Evolutionary conservation across 768 basidiomycete species (phyloP).

Genomic region (Rhizopogon sp.): DNA sequence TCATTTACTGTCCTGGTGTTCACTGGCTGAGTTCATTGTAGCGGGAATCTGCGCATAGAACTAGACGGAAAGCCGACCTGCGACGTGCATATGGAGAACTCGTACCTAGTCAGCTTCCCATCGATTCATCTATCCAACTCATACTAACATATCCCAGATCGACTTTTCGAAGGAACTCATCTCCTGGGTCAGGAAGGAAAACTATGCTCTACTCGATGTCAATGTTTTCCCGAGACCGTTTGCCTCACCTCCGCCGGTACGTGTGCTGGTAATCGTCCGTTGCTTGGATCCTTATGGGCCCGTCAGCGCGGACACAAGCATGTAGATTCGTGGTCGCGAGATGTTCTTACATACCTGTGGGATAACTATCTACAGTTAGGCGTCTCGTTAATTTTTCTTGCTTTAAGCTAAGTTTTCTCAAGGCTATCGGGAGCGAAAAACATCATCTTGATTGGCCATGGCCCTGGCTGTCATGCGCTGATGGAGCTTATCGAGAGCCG

Average conservation of each 20-base stretch:
- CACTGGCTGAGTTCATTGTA: conserved; percentile 23
- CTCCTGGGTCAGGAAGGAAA: conserved; percentile 62
- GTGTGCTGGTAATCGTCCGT: background rate
- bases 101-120: conserved; percentile 62
- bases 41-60: conserved; percentile 85
- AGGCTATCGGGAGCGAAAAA: conserved; percentile 71
- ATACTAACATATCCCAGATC: conserved; percentile 46
- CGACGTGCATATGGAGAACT: conserved; percentile 73
- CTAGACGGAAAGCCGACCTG: conserved; percentile 68
- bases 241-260: conserved; percentile 13
- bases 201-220: conserved; percentile 78
- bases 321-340: conserved; percentile 24
- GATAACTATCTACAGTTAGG: conserved; percentile 92
- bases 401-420: background rate
- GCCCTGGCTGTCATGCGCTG: conserved; percentile 72
- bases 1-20: background rate
- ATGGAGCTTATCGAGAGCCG: conserved; percentile 70
- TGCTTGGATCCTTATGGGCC: background rate
- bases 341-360: conserved; percentile 84
- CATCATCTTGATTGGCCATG: conserved; percentile 84
- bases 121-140: background rate
- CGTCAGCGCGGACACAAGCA: background rate
- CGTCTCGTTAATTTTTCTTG: background rate
- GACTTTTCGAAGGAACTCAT: conserved; percentile 81
- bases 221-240: conserved; percentile 72